Evolutionary conservation across 1,284 basidiomycete genomes (phyloP).

Genomic region (Leucoagaricus sp.): DNA sequence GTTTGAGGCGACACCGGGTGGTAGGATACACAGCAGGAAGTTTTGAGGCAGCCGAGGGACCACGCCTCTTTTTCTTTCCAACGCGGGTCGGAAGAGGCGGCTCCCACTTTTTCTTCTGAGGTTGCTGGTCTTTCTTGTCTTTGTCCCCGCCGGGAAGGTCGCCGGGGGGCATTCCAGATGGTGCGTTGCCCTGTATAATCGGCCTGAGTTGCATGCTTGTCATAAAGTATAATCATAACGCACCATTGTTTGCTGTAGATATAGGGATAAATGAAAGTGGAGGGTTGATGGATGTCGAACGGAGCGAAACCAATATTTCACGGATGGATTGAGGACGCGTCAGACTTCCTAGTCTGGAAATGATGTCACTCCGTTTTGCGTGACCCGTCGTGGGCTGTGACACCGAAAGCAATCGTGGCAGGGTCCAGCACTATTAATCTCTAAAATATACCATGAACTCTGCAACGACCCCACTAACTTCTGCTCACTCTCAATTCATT

Average conservation of each 20-base stretch:
- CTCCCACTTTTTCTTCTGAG: conserved; percentile 97
- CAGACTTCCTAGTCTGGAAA: conserved; percentile 40
- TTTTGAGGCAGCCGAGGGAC: conserved; percentile 90
- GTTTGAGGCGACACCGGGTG: conserved; percentile 93
- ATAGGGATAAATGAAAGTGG: conserved; percentile 14
- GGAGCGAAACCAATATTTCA: conserved; percentile 16
- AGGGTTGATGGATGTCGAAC: conserved; percentile 11
- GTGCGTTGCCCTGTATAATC: conserved; percentile 69
- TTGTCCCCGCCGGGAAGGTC: conserved; percentile 49
- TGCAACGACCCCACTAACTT: conserved; percentile 50
- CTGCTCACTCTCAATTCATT: conserved; percentile 69
- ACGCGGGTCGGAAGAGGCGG: conserved; percentile 97
- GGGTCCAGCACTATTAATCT: not conserved
- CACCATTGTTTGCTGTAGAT: conserved; percentile 29
- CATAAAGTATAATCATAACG: conserved; percentile 9
- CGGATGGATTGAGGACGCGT: conserved; percentile 62
- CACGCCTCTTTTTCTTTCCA: conserved; percentile 92
- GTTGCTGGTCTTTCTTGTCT: conserved; percentile 60
- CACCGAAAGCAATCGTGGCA: conserved; percentile 17
- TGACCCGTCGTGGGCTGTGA: conserved; percentile 29
- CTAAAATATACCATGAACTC: conserved; percentile 30
- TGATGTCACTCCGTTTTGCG: conserved; percentile 25
- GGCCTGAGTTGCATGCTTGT: conserved; percentile 3
- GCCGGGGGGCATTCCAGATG: conserved; percentile 66
- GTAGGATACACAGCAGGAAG: conserved; percentile 94